Conservation (phyloP, 805 yeast species). For the Zygotorulaspora chibaensis region DNA sequence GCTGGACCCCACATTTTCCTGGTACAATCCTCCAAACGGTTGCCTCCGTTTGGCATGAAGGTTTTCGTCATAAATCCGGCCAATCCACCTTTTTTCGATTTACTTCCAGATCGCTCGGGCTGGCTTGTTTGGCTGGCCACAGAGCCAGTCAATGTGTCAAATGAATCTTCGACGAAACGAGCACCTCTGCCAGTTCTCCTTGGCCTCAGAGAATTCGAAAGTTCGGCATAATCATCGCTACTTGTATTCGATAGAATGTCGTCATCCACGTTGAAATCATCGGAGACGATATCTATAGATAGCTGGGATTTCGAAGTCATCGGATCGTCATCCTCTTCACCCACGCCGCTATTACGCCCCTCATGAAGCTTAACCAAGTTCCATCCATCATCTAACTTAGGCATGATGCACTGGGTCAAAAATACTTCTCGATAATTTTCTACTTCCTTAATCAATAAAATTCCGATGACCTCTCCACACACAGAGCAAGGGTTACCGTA, state of each 20-base stretch:
- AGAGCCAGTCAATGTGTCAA: conserved; percentile 17
- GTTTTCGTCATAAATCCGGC: neutral
- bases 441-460: too few relatives aligned
- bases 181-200: conserved; percentile 1
- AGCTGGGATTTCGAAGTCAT: conserved; percentile 6
- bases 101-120: neutral
- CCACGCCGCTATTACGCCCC: neutral
- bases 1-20: neutral
- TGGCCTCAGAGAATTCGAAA: conserved; percentile 7
- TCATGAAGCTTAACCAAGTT: conserved; percentile 11
- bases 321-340: conserved; percentile 6
- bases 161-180: conserved; percentile 9
- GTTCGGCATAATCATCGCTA: conserved; percentile 17
- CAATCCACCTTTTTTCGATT: neutral
- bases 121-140: conserved; percentile 1
- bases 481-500: neutral
- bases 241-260: conserved; percentile 24
- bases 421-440: too few relatives aligned
- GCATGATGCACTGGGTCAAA: conserved; percentile 1
- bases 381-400: conserved; percentile 13
- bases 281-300: conserved; percentile 11
- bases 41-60: neutral
- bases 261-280: conserved; percentile 16
- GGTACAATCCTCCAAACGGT: too few relatives aligned
- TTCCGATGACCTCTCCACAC: too few relatives aligned